Conservation (phyloP, 495 filamentous ascomycete species). For the Xylaria longipes region DNA sequence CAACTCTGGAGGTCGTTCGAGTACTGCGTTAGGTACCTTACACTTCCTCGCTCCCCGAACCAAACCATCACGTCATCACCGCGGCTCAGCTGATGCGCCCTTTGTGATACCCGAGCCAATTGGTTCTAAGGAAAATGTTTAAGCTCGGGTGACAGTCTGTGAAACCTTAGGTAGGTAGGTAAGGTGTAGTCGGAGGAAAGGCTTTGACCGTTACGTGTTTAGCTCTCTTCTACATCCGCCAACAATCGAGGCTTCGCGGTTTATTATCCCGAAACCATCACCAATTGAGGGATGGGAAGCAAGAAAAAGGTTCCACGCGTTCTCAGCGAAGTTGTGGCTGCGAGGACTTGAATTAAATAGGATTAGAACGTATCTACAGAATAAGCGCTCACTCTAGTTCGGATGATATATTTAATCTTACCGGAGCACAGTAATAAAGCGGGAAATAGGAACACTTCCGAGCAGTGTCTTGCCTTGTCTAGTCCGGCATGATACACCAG, state of each 20-base stretch:
- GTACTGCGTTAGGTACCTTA: neutral
- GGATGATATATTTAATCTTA: neutral
- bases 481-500: neutral
- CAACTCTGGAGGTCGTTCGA: too few species aligned
- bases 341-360: neutral
- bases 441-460: neutral
- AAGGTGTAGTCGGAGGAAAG: neutral
- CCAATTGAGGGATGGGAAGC: neutral
- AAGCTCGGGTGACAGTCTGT: slow-evolving; percentile 1
- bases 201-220: neutral
- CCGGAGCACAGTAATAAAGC: neutral
- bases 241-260: too few species aligned
- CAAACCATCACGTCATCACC: slow-evolving; percentile 13
- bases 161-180: neutral
- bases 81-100: slow-evolving; percentile 20
- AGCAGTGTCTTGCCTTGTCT: neutral
- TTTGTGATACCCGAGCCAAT: neutral
- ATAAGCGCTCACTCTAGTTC: neutral
- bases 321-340: neutral
- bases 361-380: neutral
- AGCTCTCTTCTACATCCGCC: neutral
- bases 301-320: neutral
- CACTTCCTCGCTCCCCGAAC: neutral
- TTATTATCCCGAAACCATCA: slow-evolving; percentile 5
- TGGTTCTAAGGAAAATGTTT: neutral